Evolutionary conservation across 805 yeast species (phyloP).

Genomic region (Isabelozyma rhagii): DNA sequence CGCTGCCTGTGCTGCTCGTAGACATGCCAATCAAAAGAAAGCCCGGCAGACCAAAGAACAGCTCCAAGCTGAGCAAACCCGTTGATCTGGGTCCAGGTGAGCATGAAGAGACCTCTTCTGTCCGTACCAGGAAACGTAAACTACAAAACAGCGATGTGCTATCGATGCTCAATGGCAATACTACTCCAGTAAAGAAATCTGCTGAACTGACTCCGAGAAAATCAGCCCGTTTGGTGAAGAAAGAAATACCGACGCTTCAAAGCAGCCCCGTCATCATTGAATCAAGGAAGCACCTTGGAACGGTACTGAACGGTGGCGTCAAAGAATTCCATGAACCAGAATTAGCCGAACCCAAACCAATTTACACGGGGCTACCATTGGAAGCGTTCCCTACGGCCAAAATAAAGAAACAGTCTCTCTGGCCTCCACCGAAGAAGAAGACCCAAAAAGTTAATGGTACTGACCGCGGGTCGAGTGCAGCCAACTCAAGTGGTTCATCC

Average conservation of each 20-base stretch:
- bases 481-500: conserved; percentile 1
- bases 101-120: too few relatives aligned
- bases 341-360: conserved; percentile 50
- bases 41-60: not conserved
- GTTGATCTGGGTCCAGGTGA: not conserved
- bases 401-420: conserved; percentile 52
- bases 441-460: conserved; percentile 9
- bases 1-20: not conserved
- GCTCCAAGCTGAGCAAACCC: not conserved
- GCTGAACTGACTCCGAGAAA: not conserved
- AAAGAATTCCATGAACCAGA: conserved; percentile 56
- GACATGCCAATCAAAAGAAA: not conserved
- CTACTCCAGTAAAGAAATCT: not conserved
- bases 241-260: not conserved
- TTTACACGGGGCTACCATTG: conserved; percentile 70
- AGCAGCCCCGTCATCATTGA: conserved; percentile 9
- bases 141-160: not conserved
- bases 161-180: not conserved
- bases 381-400: conserved; percentile 65
- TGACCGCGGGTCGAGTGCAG: not conserved
- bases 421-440: conserved; percentile 38
- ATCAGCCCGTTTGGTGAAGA: conserved; percentile 5
- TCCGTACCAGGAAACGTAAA: too few relatives aligned
- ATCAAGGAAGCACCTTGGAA: conserved; percentile 4
- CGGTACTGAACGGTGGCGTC: conserved; percentile 9